phyloP scores from a whole-genome alignment of 495 filamentous ascomycete genomes.

The Ramalina intermedia region DNA sequence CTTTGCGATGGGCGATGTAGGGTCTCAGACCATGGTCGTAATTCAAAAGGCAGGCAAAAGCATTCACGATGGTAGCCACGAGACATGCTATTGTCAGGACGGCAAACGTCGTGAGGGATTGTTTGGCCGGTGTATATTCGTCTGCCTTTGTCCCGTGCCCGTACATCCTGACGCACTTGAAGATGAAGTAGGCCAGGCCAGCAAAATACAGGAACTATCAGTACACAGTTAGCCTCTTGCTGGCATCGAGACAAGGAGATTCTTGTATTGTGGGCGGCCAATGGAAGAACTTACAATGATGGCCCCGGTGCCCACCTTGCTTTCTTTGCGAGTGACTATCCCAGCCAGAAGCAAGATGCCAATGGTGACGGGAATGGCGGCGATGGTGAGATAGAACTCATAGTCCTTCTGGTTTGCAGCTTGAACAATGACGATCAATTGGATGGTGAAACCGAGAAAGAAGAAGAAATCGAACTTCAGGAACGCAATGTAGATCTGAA shows the following conservation, averaged over 20 bases:
- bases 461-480: conserved; percentile 99
- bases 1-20: conserved; percentile 56
- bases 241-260: no score
- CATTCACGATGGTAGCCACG: conserved; percentile 77
- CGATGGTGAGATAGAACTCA: conserved; percentile 77
- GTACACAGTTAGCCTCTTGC: conserved; percentile 10
- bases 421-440: conserved; percentile 87
- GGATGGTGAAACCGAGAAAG: conserved; percentile 95
- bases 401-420: conserved; percentile 35
- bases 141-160: conserved; percentile 30
- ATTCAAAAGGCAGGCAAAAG: conserved; percentile 73
- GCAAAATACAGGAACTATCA: conserved; percentile 64
- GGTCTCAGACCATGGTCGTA: conserved; percentile 84
- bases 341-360: conserved; percentile 72
- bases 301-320: conserved; percentile 54
- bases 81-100: conserved; percentile 83
- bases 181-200: conserved; percentile 88
- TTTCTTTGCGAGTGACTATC: conserved; percentile 71
- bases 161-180: conserved; percentile 97
- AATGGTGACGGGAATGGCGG: conserved; percentile 82
- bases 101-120: conserved; percentile 80
- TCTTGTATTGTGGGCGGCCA: background rate
- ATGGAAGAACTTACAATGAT: conserved; percentile 44
- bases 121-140: conserved; percentile 55
- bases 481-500: conserved; percentile 88